Conservation (phyloP, 257 asterid species). For the Paraleonurus japonicus region DNA sequence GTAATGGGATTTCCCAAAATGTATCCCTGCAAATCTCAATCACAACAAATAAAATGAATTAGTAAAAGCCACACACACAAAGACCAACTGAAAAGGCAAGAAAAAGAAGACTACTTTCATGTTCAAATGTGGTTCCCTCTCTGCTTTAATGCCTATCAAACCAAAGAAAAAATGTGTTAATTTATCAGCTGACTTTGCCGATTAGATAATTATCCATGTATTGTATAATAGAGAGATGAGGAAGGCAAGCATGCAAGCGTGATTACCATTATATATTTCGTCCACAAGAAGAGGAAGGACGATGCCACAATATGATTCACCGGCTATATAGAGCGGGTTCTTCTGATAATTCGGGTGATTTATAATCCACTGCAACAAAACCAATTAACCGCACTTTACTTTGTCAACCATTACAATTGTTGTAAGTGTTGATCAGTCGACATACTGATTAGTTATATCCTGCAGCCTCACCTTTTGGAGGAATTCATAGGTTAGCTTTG, state of each 20-base stretch:
- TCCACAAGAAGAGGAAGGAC: conserved; percentile 24
- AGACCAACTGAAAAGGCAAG: neutral
- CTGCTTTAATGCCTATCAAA: conserved; percentile 31
- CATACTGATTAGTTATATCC: no score
- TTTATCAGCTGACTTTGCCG: neutral
- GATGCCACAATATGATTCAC: conserved; percentile 33
- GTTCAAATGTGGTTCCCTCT: conserved; percentile 24
- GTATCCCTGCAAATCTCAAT: conserved; percentile 33
- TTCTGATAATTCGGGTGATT: conserved; percentile 29
- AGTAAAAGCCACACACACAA: no score
- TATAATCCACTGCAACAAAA: conserved; percentile 33
- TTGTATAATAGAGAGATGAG: no score
- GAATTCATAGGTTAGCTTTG: conserved; percentile 12
- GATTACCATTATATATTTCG: conserved; percentile 23
- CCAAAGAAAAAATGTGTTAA: neutral
- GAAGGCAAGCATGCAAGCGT: no score
- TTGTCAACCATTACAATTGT: neutral
- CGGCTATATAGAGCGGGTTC: conserved; percentile 34
- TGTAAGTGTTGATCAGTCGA: neutral
- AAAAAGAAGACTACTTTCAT: conserved; percentile 19
- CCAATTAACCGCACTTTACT: no score
- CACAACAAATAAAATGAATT: neutral
- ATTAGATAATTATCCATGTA: neutral
- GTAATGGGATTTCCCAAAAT: conserved; percentile 32
- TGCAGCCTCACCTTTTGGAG: conserved; percentile 29